Conservation (phyloP, 2,329 filamentous ascomycete species). For the Daldinia eschscholtzii region DNA sequence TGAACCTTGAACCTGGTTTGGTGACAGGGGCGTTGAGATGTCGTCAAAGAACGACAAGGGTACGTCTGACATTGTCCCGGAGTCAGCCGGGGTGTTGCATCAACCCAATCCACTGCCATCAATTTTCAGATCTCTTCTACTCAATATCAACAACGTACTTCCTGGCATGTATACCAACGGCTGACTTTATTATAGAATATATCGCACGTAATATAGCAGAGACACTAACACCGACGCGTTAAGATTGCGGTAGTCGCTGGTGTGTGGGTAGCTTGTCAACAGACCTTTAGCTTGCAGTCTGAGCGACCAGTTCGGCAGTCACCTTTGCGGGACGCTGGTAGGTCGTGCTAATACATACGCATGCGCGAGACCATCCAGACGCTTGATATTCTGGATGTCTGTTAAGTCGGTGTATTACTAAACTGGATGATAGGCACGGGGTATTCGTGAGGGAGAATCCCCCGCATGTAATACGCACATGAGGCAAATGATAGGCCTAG, state of each 20-base stretch:
- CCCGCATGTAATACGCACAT: constrained; percentile 31
- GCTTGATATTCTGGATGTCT: constrained; percentile 15
- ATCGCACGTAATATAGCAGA: constrained; percentile 4
- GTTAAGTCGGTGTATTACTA: constrained; percentile 22
- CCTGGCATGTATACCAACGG: constrained; percentile 15
- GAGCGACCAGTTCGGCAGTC: constrained; percentile 22
- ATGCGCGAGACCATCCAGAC: constrained; percentile 27
- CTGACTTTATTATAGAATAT: constrained; percentile 24
- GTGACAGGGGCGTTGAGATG: constrained; percentile 51
- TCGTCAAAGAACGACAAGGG: constrained; percentile 53
- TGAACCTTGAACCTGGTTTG: constrained; percentile 61
- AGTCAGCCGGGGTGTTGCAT: constrained; percentile 43
- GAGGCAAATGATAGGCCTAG: constrained; percentile 28
- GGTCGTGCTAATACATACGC: constrained; percentile 26
- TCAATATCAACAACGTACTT: constrained; percentile 29
- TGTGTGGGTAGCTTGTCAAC: constrained; percentile 22
- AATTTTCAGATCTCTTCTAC: constrained; percentile 38
- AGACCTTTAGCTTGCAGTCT: constrained; percentile 11
- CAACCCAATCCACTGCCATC: constrained; percentile 34
- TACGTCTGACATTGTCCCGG: constrained; percentile 47
- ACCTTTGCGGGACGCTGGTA: constrained; percentile 21
- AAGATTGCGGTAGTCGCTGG: not conserved
- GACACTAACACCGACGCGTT: constrained; percentile 11
- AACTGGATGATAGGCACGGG: constrained; percentile 37
- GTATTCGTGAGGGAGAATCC: constrained; percentile 31